Base-by-base conservation (phyloP, 2,329 filamentous ascomycete species). In the Parascedosporium putredinis region DNA sequence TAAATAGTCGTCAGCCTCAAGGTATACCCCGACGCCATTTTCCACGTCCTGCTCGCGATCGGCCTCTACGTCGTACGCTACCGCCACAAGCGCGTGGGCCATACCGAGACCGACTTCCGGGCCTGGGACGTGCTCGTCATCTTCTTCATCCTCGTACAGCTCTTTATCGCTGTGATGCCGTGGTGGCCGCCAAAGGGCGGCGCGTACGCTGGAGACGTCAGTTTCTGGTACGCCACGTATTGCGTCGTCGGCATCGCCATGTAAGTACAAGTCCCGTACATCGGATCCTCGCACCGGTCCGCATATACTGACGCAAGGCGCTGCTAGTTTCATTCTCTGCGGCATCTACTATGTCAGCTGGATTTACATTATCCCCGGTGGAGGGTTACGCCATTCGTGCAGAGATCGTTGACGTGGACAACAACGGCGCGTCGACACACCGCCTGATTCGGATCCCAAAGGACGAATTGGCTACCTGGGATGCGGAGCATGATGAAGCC, bases 151-250 rank as follows among this genome's bases (percentile, higher is more conserved):
- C 59, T 78, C 0, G 65, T 79, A 0, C 76, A 84, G 47, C 50
- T 81, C 0, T 86, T 79, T 52, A 65, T 86, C 42, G 64, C 88
- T 2, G 71, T 81, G 14, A 84, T 85, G 72, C 83, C 84, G 0
- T 88, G 83, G 84, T 83, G 80, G 55, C 84, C 83, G 2, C 84
- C 84, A 0, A 67, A 70, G 1, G 73, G 68, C 1, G 83, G 83
- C 0, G 67, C 67, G 0, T 73, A 75, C 29, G 78, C 74, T 0
- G 83, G 82, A 0, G 77, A 83, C 50, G 83, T 86, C 1, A 83
- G 76, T 49, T 88, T 88, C 62, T 88, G 79, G 78, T 88, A 87
- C 55, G 83, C 73, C 1, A 86, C 82, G 0, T 86, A 87, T 56
- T 74, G 76, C 18, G 75, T 80, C 0, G 74, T 79, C 1, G 82